Percentiles rank a stretch among this genome's conserved stretches.
phyloP scores from a whole-genome alignment of 306 rosid genomes.

The Leucaena leucocephala region DNA sequence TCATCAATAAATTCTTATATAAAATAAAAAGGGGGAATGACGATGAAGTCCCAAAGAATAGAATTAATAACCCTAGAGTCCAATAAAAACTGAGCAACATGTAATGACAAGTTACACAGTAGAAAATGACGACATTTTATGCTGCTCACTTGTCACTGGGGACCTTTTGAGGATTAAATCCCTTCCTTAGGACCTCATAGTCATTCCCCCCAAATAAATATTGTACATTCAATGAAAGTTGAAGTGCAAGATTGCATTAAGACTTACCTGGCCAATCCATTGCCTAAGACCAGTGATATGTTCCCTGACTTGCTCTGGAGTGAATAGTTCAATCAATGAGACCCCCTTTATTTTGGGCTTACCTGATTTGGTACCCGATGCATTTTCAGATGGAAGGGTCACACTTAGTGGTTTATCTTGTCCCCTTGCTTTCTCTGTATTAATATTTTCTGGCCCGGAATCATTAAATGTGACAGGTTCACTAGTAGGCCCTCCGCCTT shows the following conservation, averaged over 20 bases:
- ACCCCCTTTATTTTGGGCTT: constrained; percentile 97
- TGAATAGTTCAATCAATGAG: constrained; percentile 85
- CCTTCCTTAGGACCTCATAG: too few relatives aligned
- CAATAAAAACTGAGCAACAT: too few relatives aligned
- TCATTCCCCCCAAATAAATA: background rate
- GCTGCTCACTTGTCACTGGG: too few relatives aligned
- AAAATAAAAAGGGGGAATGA: too few relatives aligned
- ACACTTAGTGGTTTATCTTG: constrained; percentile 61
- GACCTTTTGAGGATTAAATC: too few relatives aligned
- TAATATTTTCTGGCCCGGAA: constrained; percentile 59
- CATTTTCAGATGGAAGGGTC: constrained; percentile 56
- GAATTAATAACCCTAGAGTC: too few relatives aligned
- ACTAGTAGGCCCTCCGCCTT: constrained; percentile 49
- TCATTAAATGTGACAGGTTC: constrained; percentile 52
- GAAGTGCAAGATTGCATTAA: constrained; percentile 18
- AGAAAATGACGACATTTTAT: too few relatives aligned
- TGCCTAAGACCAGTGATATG: constrained; percentile 87
- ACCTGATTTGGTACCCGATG: constrained; percentile 81
- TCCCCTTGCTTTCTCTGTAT: constrained; percentile 69
- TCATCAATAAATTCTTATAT: background rate
- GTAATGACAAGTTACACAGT: too few relatives aligned
- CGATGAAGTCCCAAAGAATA: too few relatives aligned
- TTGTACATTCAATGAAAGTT: background rate
- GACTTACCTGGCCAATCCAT: constrained; percentile 98
- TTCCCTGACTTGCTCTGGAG: constrained; percentile 92